Conservation (phyloP, 179 eudicot species). For the Vitellaria paradoxa region DNA sequence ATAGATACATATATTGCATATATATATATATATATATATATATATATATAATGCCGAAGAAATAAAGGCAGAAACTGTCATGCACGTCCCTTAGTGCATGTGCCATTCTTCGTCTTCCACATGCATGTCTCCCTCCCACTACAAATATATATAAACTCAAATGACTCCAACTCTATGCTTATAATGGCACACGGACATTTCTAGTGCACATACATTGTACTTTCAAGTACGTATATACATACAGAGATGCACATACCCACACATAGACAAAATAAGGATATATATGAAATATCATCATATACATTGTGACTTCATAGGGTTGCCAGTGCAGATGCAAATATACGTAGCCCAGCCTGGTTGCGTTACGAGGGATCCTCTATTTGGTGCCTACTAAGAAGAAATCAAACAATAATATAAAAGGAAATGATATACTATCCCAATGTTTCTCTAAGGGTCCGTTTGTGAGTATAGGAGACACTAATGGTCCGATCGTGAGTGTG, state of each 20-base stretch:
- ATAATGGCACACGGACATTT: slow-evolving; percentile 11
- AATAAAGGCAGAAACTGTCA: slow-evolving; percentile 21
- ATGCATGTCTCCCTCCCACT: slow-evolving; percentile 33
- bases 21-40: background rate
- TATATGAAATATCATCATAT: background rate
- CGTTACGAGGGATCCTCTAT: too few species aligned
- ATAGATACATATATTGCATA: background rate
- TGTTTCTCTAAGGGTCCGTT: too few species aligned
- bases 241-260: background rate
- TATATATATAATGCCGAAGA: background rate
- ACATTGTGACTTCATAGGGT: background rate
- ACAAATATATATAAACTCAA: background rate
- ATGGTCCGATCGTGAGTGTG: too few species aligned
- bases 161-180: too few species aligned
- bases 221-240: slow-evolving; percentile 33
- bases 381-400: too few species aligned
- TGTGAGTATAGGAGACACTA: too few species aligned
- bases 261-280: background rate
- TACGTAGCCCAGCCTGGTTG: background rate
- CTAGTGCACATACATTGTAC: slow-evolving; percentile 37
- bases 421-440: too few species aligned
- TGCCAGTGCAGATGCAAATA: background rate
- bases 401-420: too few species aligned
- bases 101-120: slow-evolving; percentile 56
- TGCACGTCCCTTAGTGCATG: slow-evolving; percentile 62